Conservation (phyloP, 352 stramenopile species). For the Pythium plurisporium region DNA sequence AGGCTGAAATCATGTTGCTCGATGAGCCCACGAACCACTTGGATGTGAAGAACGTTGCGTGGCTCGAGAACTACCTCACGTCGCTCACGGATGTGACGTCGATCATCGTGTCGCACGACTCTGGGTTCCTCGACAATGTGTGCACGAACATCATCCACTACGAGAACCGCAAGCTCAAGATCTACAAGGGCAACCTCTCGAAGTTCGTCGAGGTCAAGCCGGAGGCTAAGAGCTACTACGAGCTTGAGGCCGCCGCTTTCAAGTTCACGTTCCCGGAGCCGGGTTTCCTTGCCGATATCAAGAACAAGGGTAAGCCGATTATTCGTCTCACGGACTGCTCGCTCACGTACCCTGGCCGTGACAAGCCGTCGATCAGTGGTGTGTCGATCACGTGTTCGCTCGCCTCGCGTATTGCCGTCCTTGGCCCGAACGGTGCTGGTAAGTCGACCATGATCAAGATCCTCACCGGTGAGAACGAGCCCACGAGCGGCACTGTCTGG, state of each 20-base stretch:
- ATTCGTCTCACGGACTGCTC: constrained; percentile 85
- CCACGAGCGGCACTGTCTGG: constrained; percentile 65
- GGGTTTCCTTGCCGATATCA: constrained; percentile 86
- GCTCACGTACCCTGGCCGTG: constrained; percentile 75
- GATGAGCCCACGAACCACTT: constrained; percentile 96
- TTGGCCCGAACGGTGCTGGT: constrained; percentile 91
- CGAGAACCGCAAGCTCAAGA: constrained; percentile 90
- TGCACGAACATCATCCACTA: constrained; percentile 98
- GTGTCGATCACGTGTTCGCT: constrained; percentile 77
- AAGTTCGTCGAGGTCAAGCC: constrained; percentile 84
- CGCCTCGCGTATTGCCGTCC: constrained; percentile 70
- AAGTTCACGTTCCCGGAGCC: constrained; percentile 87
- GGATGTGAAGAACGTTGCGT: constrained; percentile 91
- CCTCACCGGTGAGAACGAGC: constrained; percentile 80
- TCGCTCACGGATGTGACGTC: constrained; percentile 87
- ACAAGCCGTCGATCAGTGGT: constrained; percentile 83
- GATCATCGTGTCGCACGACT: constrained; percentile 96
- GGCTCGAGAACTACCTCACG: constrained; percentile 91
- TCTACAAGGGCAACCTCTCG: constrained; percentile 85
- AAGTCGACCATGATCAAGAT: constrained; percentile 98
- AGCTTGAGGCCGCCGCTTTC: constrained; percentile 78
- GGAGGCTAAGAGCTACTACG: constrained; percentile 88
- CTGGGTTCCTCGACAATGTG: constrained; percentile 96
- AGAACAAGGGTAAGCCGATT: constrained; percentile 90
- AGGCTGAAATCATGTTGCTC: constrained; percentile 95